These are phyloP conservation scores for Colletotrichum costaricense DNA, from an alignment of 2,329 filamentous ascomycete genomes.

Conservation along the genomic window DNA sequence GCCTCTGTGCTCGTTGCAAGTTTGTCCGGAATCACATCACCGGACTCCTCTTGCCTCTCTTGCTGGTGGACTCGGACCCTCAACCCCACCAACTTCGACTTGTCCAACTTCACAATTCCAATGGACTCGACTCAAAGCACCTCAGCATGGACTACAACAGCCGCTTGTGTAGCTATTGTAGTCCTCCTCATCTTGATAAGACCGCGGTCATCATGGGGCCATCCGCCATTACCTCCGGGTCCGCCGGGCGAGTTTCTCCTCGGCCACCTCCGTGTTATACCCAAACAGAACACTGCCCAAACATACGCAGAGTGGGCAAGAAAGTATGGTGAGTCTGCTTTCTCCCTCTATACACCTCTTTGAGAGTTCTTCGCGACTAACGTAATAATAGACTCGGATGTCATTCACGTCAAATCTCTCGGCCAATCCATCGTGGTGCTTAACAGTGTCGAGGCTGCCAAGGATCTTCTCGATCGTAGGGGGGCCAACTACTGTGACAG, in stretches of 20 bases:
- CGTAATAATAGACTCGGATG: slow-evolving; percentile 39
- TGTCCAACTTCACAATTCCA: background rate
- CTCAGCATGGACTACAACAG: slow-evolving; percentile 16
- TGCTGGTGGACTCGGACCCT: background rate
- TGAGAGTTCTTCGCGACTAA: background rate
- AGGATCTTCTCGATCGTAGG: slow-evolving; percentile 57
- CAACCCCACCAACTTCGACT: background rate
- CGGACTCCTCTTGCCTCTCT: background rate
- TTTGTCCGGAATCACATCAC: background rate
- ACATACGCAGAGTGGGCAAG: slow-evolving; percentile 36
- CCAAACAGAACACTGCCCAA: slow-evolving; percentile 31
- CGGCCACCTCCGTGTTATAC: slow-evolving; percentile 52
- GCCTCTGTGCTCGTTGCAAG: background rate
- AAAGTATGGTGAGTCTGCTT: slow-evolving; percentile 65
- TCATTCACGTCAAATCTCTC: slow-evolving; percentile 45
- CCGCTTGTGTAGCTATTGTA: slow-evolving; percentile 15
- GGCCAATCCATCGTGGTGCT: slow-evolving; percentile 53
- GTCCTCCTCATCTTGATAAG: slow-evolving; percentile 16
- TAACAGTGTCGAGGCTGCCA: slow-evolving; percentile 54
- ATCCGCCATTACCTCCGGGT: slow-evolving; percentile 34
- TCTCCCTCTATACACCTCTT: background rate
- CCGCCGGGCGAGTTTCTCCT: slow-evolving; percentile 44
- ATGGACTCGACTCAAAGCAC: background rate
- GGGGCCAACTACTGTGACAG: slow-evolving; percentile 57
- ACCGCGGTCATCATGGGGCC: slow-evolving; percentile 20